Conservation (phyloP, 2,329 filamentous ascomycete species). For the Pseudophaeomoniella oleicola region DNA sequence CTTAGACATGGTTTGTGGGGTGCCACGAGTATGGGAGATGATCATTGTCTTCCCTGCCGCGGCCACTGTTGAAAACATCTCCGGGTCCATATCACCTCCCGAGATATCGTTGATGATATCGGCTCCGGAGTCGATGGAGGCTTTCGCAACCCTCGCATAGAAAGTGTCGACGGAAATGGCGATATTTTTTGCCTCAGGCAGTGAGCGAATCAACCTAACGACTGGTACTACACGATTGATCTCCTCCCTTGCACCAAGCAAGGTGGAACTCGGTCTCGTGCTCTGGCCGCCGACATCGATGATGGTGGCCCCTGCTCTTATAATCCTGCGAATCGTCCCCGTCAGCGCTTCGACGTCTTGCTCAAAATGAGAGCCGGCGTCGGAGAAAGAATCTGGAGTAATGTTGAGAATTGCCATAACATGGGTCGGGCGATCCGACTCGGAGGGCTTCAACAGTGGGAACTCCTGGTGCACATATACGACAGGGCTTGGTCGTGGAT, state of each 20-base stretch:
- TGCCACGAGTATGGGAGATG: conserved; percentile 90
- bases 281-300: conserved; percentile 91
- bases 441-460: conserved; percentile 43
- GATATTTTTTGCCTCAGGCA: conserved; percentile 46
- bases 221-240: conserved; percentile 62
- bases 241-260: conserved; percentile 61
- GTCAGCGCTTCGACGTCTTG: conserved; percentile 35
- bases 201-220: conserved; percentile 53
- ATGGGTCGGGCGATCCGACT: conserved; percentile 46
- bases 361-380: conserved; percentile 54
- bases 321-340: conserved; percentile 45
- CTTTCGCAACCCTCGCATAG: conserved; percentile 65
- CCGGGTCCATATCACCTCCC: conserved; percentile 60
- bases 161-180: conserved; percentile 88
- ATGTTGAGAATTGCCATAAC: conserved; percentile 93
- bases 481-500: conserved; percentile 8
- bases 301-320: conserved; percentile 60
- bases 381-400: conserved; percentile 93
- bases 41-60: conserved; percentile 62
- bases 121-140: conserved; percentile 62
- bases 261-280: conserved; percentile 60
- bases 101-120: conserved; percentile 94
- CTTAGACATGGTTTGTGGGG: conserved; percentile 63
- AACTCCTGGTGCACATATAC: conserved; percentile 24
- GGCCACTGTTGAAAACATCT: conserved; percentile 72